These are phyloP conservation scores for Fusarium sp. DNA, from an alignment of 2,329 filamentous ascomycete genomes.

Conservation along the genomic window DNA sequence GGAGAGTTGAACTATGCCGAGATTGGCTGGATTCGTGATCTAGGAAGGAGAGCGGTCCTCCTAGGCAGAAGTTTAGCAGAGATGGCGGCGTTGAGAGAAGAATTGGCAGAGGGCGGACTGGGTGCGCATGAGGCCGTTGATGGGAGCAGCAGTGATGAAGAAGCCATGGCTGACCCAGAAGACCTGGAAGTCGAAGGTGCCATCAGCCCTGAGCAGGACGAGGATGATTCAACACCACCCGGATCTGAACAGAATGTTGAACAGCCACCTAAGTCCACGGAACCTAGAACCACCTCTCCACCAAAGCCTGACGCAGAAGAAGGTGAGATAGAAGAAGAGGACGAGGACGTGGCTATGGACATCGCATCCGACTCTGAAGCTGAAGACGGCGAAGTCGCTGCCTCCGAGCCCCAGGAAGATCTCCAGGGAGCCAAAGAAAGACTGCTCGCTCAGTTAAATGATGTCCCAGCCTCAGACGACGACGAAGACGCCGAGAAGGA, in stretches of 20 bases:
- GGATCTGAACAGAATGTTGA: constrained; percentile 27
- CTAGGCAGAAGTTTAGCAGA: constrained; percentile 69
- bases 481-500: constrained; percentile 51
- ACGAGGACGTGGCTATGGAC: constrained; percentile 61
- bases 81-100: constrained; percentile 64
- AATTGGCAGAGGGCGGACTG: constrained; percentile 58
- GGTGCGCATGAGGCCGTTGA: constrained; percentile 64
- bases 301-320: constrained; percentile 40
- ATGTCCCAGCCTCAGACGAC: constrained; percentile 33
- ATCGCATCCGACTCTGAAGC: constrained; percentile 54
- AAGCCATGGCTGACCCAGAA: constrained; percentile 55
- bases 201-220: constrained; percentile 36
- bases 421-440: constrained; percentile 65
- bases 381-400: constrained; percentile 56
- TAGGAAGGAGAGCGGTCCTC: constrained; percentile 82
- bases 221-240: constrained; percentile 22
- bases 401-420: constrained; percentile 51
- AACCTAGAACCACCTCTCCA: background rate
- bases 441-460: constrained; percentile 63
- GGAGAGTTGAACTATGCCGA: constrained; percentile 84
- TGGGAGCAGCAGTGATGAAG: constrained; percentile 59
- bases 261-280: background rate
- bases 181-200: constrained; percentile 51
- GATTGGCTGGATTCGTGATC: constrained; percentile 81
- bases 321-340: constrained; percentile 49